Conservation (phyloP, 2,329 filamentous ascomycete species). For the Pseudogymnoascus sp. region DNA sequence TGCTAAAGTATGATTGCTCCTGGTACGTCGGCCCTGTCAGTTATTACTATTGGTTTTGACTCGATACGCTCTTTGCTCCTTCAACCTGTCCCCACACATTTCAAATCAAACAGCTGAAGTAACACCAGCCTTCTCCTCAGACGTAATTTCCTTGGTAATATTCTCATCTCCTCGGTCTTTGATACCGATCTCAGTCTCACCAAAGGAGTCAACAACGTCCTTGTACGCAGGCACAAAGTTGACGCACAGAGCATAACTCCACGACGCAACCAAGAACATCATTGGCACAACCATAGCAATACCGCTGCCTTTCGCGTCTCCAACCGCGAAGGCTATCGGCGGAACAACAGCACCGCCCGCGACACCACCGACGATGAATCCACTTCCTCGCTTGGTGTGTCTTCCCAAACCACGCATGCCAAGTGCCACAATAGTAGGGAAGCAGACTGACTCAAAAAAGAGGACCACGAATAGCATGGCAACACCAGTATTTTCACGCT, state of each 20-base stretch:
- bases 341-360: conserved; percentile 57
- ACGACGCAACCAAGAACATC: conserved; percentile 16
- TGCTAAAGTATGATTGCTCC: background rate
- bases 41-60: background rate
- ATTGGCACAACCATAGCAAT: conserved; percentile 3
- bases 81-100: background rate
- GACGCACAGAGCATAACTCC: conserved; percentile 6
- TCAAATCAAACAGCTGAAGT: background rate
- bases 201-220: conserved; percentile 20
- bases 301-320: conserved; percentile 39
- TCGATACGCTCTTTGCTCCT: background rate
- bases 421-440: conserved; percentile 45
- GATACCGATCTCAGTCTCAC: conserved; percentile 2
- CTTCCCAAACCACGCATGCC: conserved; percentile 44
- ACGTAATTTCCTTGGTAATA: background rate
- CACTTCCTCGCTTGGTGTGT: conserved; percentile 41
- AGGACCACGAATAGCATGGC: conserved; percentile 42
- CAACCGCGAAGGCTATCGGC: conserved; percentile 58
- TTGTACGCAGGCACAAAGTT: conserved; percentile 14
- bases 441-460: conserved; percentile 45
- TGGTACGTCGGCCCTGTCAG: background rate
- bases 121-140: background rate
- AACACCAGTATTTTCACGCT: conserved; percentile 40
- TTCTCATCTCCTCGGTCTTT: background rate
- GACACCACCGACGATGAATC: conserved; percentile 41